Percentiles rank a stretch among this genome's conserved stretches.
phyloP scores from a whole-genome alignment of 495 filamentous ascomycete genomes.

The Xylona heveae region DNA sequence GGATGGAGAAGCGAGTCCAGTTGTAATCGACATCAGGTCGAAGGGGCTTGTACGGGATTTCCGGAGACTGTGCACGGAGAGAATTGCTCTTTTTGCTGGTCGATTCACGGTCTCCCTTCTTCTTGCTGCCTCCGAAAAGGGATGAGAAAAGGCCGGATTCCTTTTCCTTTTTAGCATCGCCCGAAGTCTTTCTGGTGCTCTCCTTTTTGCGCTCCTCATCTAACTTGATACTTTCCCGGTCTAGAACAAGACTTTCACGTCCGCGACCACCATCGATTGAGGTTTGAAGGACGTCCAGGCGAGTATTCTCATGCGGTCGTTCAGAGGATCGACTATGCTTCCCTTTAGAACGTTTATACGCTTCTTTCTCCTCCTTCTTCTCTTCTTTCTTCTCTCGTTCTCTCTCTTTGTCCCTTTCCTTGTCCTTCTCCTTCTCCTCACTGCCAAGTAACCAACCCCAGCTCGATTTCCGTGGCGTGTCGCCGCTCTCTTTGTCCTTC shows the following conservation, averaged over 20 bases:
- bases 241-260: conserved; percentile 65
- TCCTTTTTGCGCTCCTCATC: conserved; percentile 78
- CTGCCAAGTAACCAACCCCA: conserved; percentile 60
- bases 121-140: conserved; percentile 74
- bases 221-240: conserved; percentile 51
- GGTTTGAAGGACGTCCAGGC: conserved; percentile 60
- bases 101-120: conserved; percentile 42
- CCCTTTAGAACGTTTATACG: no score
- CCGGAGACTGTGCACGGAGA: conserved; percentile 55
- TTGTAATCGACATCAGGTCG: conserved; percentile 80
- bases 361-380: conserved; percentile 26
- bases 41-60: conserved; percentile 46
- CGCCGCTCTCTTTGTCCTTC: conserved; percentile 26
- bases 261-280: conserved; percentile 53
- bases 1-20: conserved; percentile 87
- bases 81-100: conserved; percentile 52
- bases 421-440: conserved; percentile 43
- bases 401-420: conserved; percentile 30
- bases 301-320: conserved; percentile 42
- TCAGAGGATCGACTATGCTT: conserved; percentile 34
- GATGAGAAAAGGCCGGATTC: conserved; percentile 65
- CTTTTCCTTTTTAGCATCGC: conserved; percentile 74
- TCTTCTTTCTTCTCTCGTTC: conserved; percentile 37
- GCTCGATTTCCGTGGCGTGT: conserved; percentile 46
- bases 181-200: conserved; percentile 41